A percentile compares a stretch with the other conserved stretches of the same genome.
These are phyloP conservation scores for Typha latifolia DNA, from an alignment of 176 grass and related monocot genomes.

Conservation along the genomic window DNA sequence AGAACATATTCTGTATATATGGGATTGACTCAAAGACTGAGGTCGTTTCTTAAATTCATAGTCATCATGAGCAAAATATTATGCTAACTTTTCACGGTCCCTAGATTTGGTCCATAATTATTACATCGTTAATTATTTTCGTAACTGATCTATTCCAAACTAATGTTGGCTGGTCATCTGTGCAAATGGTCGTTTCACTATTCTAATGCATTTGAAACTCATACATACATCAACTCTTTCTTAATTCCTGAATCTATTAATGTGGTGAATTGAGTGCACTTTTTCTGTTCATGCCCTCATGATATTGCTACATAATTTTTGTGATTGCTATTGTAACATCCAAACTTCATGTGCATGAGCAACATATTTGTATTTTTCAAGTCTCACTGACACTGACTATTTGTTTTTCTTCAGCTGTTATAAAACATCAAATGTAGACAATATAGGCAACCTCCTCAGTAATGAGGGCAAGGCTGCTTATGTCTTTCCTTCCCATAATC, in stretches of 20 bases:
- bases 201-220: too few relatives aligned
- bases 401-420: neutral
- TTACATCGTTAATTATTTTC: neutral
- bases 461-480: too few relatives aligned
- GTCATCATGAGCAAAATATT: neutral
- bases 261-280: neutral
- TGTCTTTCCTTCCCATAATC: too few relatives aligned
- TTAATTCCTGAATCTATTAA: neutral
- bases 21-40: constrained; percentile 88
- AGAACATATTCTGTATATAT: constrained; percentile 96
- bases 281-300: neutral
- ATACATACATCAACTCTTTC: too few relatives aligned
- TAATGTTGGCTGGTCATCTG: too few relatives aligned
- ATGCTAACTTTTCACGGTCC: neutral
- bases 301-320: neutral
- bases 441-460: too few relatives aligned
- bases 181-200: too few relatives aligned
- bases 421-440: too few relatives aligned
- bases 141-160: too few relatives aligned
- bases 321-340: neutral
- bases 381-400: too few relatives aligned
- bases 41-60: constrained; percentile 23
- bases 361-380: neutral
- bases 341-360: neutral
- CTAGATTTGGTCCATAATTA: neutral